Base-by-base conservation (phyloP, 192 early-diverging fungal species). In the Backusella tuberculispora region DNA sequence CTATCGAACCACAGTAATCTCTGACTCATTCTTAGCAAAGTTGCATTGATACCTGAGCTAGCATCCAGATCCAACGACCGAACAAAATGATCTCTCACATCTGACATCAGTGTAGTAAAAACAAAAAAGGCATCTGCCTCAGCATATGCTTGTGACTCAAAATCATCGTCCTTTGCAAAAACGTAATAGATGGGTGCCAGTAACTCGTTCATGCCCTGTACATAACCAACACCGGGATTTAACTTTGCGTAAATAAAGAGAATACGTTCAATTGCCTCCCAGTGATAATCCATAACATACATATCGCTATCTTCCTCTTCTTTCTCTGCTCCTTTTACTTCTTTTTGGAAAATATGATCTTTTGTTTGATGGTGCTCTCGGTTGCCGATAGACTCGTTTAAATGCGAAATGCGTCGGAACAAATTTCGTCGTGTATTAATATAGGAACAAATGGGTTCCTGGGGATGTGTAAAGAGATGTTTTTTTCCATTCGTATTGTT, bases 181-280 rank as follows among this genome's bases (percentile, higher is more conserved):
- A 94, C 88, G 67, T 92, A 94, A 77, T 94, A 95, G 19, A 94
- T 83, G 5, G 94, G 93, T 3, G 88, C 93, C 24, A 95, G 79
- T 48, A 95, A 83, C 75, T 95, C 92, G 78, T 95, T 95, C 93
- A 95, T 94, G 38, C 93, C 94, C 77, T 95, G 94, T 14, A 93
- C 90, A 73, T 95, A 95, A 2, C 91, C 91, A 19, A 92, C 85
- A 38, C 94, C 94, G 6, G 88, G 90, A 72, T 95, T 95, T 47
- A 94, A 80, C 69, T 92, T 90, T 7, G 91, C 89, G 74, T 91
- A 93, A 42, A 95, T 90, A 67, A 90, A 94, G 73, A 95, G 76
- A 21, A 95, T 85, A 6, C 94, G 82, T 75, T 91, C 90, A 67
- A 95, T 88, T 0, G 88, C 91, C 69, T 94, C 92, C 85, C 88